Conservation (phyloP, 129 eudicot species). For the Flaveria bidentis region DNA sequence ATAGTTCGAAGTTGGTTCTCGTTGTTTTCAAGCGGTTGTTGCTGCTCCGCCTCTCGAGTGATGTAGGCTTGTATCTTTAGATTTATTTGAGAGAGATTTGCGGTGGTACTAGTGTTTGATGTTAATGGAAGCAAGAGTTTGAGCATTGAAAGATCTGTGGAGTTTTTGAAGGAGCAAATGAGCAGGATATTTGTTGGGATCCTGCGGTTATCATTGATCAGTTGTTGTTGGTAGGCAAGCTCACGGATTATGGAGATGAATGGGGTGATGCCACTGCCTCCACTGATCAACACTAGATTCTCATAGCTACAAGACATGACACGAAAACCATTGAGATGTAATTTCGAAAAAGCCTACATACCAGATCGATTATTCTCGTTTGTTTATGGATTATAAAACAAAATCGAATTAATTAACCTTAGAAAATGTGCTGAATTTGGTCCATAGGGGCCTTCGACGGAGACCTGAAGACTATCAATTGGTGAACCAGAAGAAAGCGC, state of each 20-base stretch:
- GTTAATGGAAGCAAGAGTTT: constrained; percentile 65
- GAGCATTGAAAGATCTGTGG: constrained; percentile 61
- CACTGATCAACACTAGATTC: constrained; percentile 59
- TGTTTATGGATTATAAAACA: too few species aligned
- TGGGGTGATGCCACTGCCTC: constrained; percentile 72
- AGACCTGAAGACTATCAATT: constrained; percentile 47
- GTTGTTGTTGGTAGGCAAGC: constrained; percentile 38
- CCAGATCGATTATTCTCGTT: too few species aligned
- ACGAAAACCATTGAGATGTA: too few species aligned
- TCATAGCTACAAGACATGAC: constrained; percentile 40
- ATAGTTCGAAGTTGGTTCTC: constrained; percentile 40
- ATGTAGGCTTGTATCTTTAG: constrained; percentile 61
- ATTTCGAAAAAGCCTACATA: too few species aligned
- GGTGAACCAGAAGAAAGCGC: constrained; percentile 48
- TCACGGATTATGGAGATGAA: constrained; percentile 73
- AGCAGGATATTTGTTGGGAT: constrained; percentile 52
- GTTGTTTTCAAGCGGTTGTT: constrained; percentile 19
- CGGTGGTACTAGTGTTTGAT: constrained; percentile 21
- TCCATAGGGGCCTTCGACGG: constrained; percentile 79
- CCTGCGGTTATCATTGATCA: constrained; percentile 23
- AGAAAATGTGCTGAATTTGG: constrained; percentile 58
- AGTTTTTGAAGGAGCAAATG: constrained; percentile 53
- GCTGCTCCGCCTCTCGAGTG: constrained; percentile 54
- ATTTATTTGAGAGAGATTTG: constrained; percentile 42
- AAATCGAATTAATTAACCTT: constrained; percentile 33